Percentiles rank a stretch among this genome's conserved stretches.
These are phyloP conservation scores for Pseudocercospora vitis DNA, from an alignment of 2,329 filamentous ascomycete genomes.

Conservation along the genomic window DNA sequence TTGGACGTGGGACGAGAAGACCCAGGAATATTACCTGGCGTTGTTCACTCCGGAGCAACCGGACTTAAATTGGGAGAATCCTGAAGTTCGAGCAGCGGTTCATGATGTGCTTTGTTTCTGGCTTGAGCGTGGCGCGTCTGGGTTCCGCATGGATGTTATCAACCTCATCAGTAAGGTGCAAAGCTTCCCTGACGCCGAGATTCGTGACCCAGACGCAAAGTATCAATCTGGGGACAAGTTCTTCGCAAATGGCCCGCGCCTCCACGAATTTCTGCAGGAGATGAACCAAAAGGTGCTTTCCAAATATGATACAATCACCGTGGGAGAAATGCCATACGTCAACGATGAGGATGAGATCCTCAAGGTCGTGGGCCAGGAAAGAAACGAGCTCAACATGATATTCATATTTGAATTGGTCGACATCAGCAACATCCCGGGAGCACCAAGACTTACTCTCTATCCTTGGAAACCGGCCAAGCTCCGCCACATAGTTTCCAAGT, in stretches of 20 bases:
- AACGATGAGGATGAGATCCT: conserved; percentile 47
- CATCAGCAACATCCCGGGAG: conserved; percentile 39
- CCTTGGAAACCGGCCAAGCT: conserved; percentile 42
- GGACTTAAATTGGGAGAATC: conserved; percentile 52
- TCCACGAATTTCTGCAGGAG: conserved; percentile 59
- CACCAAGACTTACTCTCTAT: conserved; percentile 40
- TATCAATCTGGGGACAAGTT: conserved; percentile 52
- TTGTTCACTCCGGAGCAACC: conserved; percentile 51
- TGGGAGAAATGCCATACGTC: conserved; percentile 61
- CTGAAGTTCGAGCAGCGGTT: conserved; percentile 46
- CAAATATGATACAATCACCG: conserved; percentile 59
- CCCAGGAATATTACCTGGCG: conserved; percentile 49
- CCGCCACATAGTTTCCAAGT: conserved; percentile 36
- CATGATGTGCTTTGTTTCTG: conserved; percentile 51
- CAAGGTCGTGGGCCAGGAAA: conserved; percentile 43
- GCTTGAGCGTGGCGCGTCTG: conserved; percentile 48
- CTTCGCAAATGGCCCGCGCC: conserved; percentile 58
- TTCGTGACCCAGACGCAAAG: conserved; percentile 42
- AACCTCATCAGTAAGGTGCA: conserved; percentile 51
- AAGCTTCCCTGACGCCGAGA: conserved; percentile 44
- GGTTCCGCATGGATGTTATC: conserved; percentile 51
- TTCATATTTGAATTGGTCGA: conserved; percentile 51
- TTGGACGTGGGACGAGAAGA: conserved; percentile 50
- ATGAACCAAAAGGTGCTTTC: conserved; percentile 54
- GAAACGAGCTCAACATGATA: conserved; percentile 50